These are phyloP conservation scores for Oehlia diaphana DNA, from an alignment of 192 early-diverging fungal genomes.

Conservation along the genomic window DNA sequence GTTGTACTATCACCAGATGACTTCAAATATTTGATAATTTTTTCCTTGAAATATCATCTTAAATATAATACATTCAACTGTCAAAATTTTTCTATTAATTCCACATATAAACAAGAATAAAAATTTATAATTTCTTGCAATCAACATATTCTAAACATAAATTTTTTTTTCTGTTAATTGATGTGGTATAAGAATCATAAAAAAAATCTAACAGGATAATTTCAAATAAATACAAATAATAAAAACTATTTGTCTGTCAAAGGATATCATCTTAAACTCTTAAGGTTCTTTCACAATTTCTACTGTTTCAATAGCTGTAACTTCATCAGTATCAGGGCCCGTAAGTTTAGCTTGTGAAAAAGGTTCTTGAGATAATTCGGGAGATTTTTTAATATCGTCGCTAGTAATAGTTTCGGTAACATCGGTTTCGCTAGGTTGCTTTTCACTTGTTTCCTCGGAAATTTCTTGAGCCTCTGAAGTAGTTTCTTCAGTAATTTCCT, in stretches of 20 bases:
- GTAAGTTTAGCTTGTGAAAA: neutral
- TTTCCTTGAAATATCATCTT: neutral
- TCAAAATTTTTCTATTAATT: neutral
- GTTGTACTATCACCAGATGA: neutral
- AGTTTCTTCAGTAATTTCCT: neutral
- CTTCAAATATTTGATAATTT: neutral
- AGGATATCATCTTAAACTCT: neutral
- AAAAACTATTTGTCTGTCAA: neutral
- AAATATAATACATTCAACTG: neutral
- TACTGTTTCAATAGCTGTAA: neutral
- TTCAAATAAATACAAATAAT: neutral
- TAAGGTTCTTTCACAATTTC: conserved; percentile 4
- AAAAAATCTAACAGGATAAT: neutral
- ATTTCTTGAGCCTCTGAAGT: neutral
- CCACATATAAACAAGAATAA: neutral
- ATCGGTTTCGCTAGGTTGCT: neutral
- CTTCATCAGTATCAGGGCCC: neutral
- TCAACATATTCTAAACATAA: neutral
- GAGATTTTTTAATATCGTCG: neutral
- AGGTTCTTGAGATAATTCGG: neutral
- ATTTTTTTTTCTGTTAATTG: no score
- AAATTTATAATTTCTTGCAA: neutral
- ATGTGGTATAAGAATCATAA: neutral
- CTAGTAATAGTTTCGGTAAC: neutral
- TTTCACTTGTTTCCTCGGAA: neutral